phyloP scores from a whole-genome alignment of 139 green algal species.

The Micractinium sp. region DNA sequence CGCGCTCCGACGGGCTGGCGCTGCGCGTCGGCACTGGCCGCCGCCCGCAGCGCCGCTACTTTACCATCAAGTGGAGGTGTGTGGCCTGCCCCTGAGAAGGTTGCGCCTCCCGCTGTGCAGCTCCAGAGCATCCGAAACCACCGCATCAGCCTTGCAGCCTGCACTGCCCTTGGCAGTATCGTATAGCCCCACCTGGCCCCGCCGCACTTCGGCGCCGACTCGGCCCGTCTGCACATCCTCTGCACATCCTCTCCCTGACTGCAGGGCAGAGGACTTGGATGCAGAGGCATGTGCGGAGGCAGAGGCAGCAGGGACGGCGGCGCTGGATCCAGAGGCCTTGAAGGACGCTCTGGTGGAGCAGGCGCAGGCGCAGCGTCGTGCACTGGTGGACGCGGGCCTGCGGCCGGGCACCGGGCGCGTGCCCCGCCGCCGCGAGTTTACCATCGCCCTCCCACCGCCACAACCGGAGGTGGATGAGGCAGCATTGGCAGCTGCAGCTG shows the following conservation, averaged over 20 bases:
- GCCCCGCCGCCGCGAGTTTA: constrained; percentile 16
- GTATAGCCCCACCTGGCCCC: background rate
- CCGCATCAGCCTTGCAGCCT: background rate
- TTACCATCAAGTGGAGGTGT: constrained; percentile 31
- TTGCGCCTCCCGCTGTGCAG: background rate
- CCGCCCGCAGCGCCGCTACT: constrained; percentile 20
- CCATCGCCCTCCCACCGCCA: background rate
- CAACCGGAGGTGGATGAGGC: background rate
- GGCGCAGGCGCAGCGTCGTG: constrained; percentile 27
- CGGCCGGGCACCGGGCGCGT: constrained; percentile 13
- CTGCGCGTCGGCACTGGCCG: constrained; percentile 8
- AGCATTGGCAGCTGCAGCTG: background rate
- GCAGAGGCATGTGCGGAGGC: background rate
- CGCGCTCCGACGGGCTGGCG: constrained; percentile 9
- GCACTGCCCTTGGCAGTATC: background rate
- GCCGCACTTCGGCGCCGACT: background rate
- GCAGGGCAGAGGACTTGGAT: no score
- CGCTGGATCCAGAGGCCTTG: constrained; percentile 37
- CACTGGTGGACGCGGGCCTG: constrained; percentile 6
- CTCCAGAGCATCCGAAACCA: background rate
- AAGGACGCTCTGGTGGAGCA: constrained; percentile 48
- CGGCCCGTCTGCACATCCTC: background rate
- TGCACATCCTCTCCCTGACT: background rate
- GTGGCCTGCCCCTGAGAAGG: background rate
- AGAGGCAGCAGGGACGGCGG: background rate